phyloP scores from a whole-genome alignment of 495 filamentous ascomycete species.

The Neurospora sp. region DNA sequence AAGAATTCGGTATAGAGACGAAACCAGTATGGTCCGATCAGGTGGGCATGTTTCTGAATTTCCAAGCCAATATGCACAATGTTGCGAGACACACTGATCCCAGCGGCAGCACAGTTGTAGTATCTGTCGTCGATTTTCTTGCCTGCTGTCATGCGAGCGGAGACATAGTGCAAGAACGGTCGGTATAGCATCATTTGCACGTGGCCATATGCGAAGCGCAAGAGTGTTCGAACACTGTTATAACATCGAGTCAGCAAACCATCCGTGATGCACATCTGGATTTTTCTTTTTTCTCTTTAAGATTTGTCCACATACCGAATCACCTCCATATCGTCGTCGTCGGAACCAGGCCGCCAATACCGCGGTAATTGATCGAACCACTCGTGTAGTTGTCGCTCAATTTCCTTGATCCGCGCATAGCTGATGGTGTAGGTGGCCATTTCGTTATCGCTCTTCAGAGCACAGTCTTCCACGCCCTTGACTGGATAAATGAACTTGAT shows the following conservation, averaged over 20 bases:
- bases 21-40: conserved; percentile 94
- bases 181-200: conserved; percentile 93
- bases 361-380: conserved; percentile 77
- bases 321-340: conserved; percentile 55
- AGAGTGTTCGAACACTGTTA: conserved; percentile 67
- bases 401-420: conserved; percentile 79
- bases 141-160: conserved; percentile 50
- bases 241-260: background rate
- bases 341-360: conserved; percentile 62
- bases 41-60: conserved; percentile 72
- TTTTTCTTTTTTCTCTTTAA: background rate
- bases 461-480: conserved; percentile 57
- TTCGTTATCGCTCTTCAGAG: conserved; percentile 25
- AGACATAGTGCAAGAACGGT: conserved; percentile 91
- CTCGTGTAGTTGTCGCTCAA: conserved; percentile 71
- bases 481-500: conserved; percentile 85
- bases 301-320: conserved; percentile 51
- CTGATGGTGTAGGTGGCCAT: conserved; percentile 66
- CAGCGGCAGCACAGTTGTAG: conserved; percentile 87
- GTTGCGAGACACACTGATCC: conserved; percentile 83
- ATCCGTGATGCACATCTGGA: background rate
- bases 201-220: conserved; percentile 81
- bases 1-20: conserved; percentile 95
- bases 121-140: conserved; percentile 73
- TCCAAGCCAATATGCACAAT: conserved; percentile 86